Percentiles rank a stretch among this genome's conserved stretches.
Conservation (phyloP, 225 moss, liverwort and hornwort genomes). For the Marchantia paleacea region DNA sequence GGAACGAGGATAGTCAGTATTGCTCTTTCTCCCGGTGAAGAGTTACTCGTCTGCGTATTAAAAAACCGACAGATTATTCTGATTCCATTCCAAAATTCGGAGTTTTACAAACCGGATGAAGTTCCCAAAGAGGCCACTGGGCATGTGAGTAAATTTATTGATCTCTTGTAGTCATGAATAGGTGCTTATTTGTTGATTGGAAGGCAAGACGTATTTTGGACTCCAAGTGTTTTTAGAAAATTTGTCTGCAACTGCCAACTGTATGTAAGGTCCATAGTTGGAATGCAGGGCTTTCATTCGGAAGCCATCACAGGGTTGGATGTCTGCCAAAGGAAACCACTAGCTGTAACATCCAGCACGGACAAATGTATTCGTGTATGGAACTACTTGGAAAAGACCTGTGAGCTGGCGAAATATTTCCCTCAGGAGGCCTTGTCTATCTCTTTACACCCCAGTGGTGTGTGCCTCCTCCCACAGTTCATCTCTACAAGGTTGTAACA, state of each 20-base stretch:
- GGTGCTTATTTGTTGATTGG: too few species aligned
- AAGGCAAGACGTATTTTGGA: not conserved
- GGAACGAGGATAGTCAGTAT: slow-evolving; percentile 55
- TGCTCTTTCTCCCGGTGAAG: slow-evolving; percentile 64
- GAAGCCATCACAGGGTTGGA: slow-evolving; percentile 77
- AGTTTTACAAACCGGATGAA: slow-evolving; percentile 76
- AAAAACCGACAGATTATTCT: slow-evolving; percentile 66
- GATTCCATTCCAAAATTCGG: slow-evolving; percentile 78
- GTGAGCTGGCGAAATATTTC: slow-evolving; percentile 57
- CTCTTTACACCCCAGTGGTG: slow-evolving; percentile 84
- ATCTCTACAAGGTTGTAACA: slow-evolving; percentile 16
- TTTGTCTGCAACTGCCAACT: not conserved
- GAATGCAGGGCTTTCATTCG: slow-evolving; percentile 73
- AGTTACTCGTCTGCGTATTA: slow-evolving; percentile 61
- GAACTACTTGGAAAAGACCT: slow-evolving; percentile 69
- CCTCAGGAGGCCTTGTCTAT: slow-evolving; percentile 84
- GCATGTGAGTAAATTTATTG: slow-evolving; percentile 41
- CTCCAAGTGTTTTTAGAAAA: not conserved
- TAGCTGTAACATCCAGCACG: slow-evolving; percentile 72
- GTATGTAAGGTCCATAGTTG: not conserved
- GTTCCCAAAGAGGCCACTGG: slow-evolving; percentile 71
- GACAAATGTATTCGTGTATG: slow-evolving; percentile 77
- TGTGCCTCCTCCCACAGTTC: slow-evolving; percentile 26
- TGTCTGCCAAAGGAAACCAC: slow-evolving; percentile 66
- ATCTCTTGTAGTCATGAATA: too few species aligned